Evolutionary conservation across 176 grass and related monocot species (phyloP).

Genomic region (Oryza nivara): DNA sequence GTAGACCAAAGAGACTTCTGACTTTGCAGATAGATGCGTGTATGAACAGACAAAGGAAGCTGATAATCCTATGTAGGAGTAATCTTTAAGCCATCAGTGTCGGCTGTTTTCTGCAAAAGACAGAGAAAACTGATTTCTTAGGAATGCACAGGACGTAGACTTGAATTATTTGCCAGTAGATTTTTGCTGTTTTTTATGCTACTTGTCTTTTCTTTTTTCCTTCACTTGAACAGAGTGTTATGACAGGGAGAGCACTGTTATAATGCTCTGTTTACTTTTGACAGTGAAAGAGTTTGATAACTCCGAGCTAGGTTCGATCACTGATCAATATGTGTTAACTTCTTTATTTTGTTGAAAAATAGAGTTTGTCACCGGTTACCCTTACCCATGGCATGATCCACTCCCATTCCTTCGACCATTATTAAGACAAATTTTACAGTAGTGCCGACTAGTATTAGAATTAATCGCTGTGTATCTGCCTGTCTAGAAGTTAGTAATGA

Average conservation of each 20-base stretch:
- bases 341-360: too few species aligned
- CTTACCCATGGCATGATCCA: too few species aligned
- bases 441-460: too few species aligned
- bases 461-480: too few species aligned
- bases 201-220: neutral
- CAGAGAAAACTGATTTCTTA: neutral
- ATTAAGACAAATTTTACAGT: too few species aligned
- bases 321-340: too few species aligned
- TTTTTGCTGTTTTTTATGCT: neutral
- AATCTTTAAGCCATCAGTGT: neutral
- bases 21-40: conserved; percentile 4
- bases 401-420: too few species aligned
- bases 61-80: neutral
- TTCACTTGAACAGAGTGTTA: neutral
- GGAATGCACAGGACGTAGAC: neutral
- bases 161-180: neutral
- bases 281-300: neutral
- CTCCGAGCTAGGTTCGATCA: neutral
- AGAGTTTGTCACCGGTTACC: too few species aligned
- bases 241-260: neutral
- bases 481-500: too few species aligned
- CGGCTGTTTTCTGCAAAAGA: neutral
- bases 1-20: conserved; percentile 27
- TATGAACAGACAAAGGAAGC: conserved; percentile 7
- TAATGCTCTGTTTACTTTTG: neutral